phyloP scores from a whole-genome alignment of 1,284 basidiomycete genomes.

The Pulchroboletus neoregius region DNA sequence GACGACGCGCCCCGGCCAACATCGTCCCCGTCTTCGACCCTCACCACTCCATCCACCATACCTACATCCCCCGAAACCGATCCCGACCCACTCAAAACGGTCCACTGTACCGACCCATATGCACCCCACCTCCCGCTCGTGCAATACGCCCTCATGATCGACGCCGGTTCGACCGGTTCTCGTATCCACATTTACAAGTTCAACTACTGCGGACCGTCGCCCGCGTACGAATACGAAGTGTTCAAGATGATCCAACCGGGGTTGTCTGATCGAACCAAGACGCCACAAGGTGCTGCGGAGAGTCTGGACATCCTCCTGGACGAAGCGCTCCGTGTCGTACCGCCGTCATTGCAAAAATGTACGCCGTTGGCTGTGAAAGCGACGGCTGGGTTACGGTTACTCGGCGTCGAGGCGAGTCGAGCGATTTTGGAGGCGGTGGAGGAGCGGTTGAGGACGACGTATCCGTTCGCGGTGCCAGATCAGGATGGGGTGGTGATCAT shows the following conservation, averaged over 20 bases:
- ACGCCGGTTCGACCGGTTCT: conserved; percentile 96
- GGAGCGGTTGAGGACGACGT: conserved; percentile 56
- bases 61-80: conserved; percentile 59
- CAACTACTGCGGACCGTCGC: conserved; percentile 80
- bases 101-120: conserved; percentile 61
- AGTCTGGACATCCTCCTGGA: conserved; percentile 81
- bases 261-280: conserved; percentile 55
- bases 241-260: conserved; percentile 86
- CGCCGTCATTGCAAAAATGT: conserved; percentile 62
- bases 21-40: conserved; percentile 2
- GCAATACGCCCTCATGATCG: conserved; percentile 96
- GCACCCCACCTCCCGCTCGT: conserved; percentile 53
- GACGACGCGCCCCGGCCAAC: conserved; percentile 1
- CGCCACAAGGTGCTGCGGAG: conserved; percentile 67
- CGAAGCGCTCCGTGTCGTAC: conserved; percentile 77
- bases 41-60: conserved; percentile 9
- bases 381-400: conserved; percentile 85
- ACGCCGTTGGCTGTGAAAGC: conserved; percentile 93
- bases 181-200: conserved; percentile 99
- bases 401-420: conserved; percentile 63
- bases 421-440: conserved; percentile 82
- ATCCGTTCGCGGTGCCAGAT: conserved; percentile 70
- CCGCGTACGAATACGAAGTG: conserved; percentile 89
- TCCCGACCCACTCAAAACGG: conserved; percentile 60
- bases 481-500: conserved; percentile 78